Conservation (phyloP, 1,139 yeast species). For the Magnusiomyces clavatus region DNA sequence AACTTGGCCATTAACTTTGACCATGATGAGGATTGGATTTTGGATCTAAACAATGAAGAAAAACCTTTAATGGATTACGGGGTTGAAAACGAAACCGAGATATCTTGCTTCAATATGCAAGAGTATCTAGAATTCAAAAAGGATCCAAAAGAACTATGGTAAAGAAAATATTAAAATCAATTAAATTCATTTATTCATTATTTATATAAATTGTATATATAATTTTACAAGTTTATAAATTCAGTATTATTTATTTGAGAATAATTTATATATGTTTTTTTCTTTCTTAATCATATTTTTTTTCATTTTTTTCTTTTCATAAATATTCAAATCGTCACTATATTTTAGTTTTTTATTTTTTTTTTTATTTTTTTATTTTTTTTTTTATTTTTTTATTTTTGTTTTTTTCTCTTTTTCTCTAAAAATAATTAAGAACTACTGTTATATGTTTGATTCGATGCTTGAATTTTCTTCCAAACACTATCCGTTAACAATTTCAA, state of each 20-base stretch:
- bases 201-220: not conserved
- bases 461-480: constrained; percentile 38
- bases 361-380: not conserved
- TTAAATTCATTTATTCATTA: not conserved
- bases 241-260: not conserved
- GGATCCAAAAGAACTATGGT: constrained; percentile 90
- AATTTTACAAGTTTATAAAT: not conserved
- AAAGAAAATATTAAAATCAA: not conserved
- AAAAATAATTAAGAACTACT: not conserved
- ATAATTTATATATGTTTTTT: not conserved
- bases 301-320: constrained; percentile 4
- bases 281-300: not conserved
- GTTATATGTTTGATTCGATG: not conserved
- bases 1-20: constrained; percentile 87
- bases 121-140: constrained; percentile 63
- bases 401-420: not conserved
- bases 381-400: not conserved
- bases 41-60: constrained; percentile 35
- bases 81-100: constrained; percentile 80
- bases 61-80: constrained; percentile 58
- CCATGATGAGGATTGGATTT: constrained; percentile 65
- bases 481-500: constrained; percentile 43
- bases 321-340: not conserved
- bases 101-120: constrained; percentile 62
- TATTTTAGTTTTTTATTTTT: not conserved